Base-by-base conservation (phyloP, 345 rosid genomes). In the Eucalyptus tenuipes region DNA sequence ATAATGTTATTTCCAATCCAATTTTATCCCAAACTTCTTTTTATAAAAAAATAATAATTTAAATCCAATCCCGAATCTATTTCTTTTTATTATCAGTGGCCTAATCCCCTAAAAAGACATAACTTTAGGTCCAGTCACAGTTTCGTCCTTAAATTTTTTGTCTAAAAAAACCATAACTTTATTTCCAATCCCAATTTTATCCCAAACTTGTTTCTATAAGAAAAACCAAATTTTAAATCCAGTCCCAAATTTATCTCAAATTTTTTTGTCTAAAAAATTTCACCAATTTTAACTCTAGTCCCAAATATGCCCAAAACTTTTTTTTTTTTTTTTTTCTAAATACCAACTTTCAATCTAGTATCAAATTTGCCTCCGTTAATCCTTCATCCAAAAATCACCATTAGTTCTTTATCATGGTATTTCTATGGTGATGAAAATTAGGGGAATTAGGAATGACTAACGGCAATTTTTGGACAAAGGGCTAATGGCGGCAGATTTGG, bases 201-300 rank as follows among this genome's bases (percentile, higher is more conserved):
- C 13, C 61, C 29, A 55, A 55, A 55, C 29, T 55, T 55, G 13
- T 55, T 55, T 55, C 0, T 55, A 22, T 10, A 22, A 2, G 0
- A 55, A 55, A 2, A 24, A 24, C 6, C 29, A 55, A 55, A 55
- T 4, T 24, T 55, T 24, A 55, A 22, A 25, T 55, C 29, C 0
- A 55, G 13, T 55, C 61, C 3, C 61, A 22, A 55, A 55, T 1
- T 0, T 55, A 2, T 3, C 13, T 55, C 1, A 0, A 24, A 24
- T 55, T 22, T 55, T 24, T 55, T 10, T 55, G 0, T 55, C 6
- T 24, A 10, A 55, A 55, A 55, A 55, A 55, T 4, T 55, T 55
- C 29, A 55, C 61, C 29, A 55, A 52, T 8, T 52, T 20, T 55
- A 55, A 55, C 29, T 4, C 29, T 55, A 24, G 13, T 22, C 13